Evolutionary conservation across 345 rosid genomes (phyloP), one percentile per base, ranked within the genome.

Genomic region (Hibiscus syriacus): DNA sequence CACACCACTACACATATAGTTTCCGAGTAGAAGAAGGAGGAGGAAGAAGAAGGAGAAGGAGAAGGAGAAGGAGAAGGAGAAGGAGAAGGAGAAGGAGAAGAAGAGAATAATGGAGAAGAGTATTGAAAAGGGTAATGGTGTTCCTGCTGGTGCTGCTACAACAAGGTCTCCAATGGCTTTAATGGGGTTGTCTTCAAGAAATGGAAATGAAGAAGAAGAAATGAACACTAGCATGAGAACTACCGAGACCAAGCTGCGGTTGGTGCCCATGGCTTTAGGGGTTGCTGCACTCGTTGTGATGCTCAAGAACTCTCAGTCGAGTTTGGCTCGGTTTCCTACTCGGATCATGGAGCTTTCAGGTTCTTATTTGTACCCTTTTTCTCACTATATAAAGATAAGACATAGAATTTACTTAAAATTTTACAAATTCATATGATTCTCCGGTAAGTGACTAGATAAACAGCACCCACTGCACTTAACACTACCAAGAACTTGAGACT

Each of bases 301-400:
- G 93, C 84, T 87, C 26, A 86, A 86, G 80, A 74, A 83, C 70
- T 84, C 96, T 27, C 77, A 70, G 54, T 75, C 88, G 96, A 90
- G 25, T 88, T 55, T 53, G 98, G 92, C 78, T 81, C 93, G 7
- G 66, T 90, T 66, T 84, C 96, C 45, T 90, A 90, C 80, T 85
- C 93, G 34, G 80, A 81, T 73, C 88, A 90, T 30, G 84, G 81
- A 20, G 97, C 97, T 69, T 88, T 90, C 87, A 84, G 80, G 98
- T 92, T 11, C 11, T 13, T 17, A 17, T 67, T 73, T 67, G 64
- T 16, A 58, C 20, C 55, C 78, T 36, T 55, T 48, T 48, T 48
- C 5, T 48, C 10, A 48, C 9, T 48, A 2, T 48, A n/a, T 48
- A 46, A 16, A 16, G 16, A 19, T 46, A 46, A 46, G 50, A 46